Evolutionary conservation across 306 rosid genomes (phyloP), one percentile per base, ranked within the genome.

Genomic region (Rosa lucieae): DNA sequence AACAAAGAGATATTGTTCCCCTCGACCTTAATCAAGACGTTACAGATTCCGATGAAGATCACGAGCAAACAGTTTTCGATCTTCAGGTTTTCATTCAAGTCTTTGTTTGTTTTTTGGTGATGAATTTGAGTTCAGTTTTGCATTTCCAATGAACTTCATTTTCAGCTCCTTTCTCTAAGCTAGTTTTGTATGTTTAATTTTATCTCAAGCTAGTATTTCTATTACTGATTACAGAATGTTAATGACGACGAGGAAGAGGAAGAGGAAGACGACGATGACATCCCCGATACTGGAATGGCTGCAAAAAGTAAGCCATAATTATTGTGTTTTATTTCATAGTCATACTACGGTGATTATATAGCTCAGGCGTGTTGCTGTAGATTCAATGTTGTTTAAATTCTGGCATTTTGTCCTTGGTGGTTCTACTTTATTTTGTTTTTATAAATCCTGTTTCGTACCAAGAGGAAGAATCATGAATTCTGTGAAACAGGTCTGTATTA

Each of bases 1-100:
- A 93, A 87, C 94, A 89, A 84, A 91, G 97, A 81, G 94, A 91
- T 82, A 48, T 85, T 76, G 73, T 95, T 32, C 92, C 95, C 10
- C 89, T 95, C 26, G 90, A 92, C 78, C 23, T 88, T 39, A 75
- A 91, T 77, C 92, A 69, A 68, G 87, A 78, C 55, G 69, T 37
- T 72, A 84, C 46, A 39, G 97, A 89, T 2, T 95, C 97, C 0
- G 97, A 92, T 70, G 91, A 82, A 35, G 97, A 94, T 59, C 85
- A 87, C 11, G 97, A 90, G 75, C 84, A 85, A 6, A 91, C 94
- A 7, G 81, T 95, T 83, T 89, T 91, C 44, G 87, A 86, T 76
- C 65, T 85, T 5, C 76, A 94, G 99, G 97, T 94, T 74, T 77
- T 46, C 1, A n/a, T 18, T 47, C 42, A 12, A 62, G 35, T 32